Conservation (phyloP, 495 filamentous ascomycete genomes). For the Aspergillus panamensis region DNA sequence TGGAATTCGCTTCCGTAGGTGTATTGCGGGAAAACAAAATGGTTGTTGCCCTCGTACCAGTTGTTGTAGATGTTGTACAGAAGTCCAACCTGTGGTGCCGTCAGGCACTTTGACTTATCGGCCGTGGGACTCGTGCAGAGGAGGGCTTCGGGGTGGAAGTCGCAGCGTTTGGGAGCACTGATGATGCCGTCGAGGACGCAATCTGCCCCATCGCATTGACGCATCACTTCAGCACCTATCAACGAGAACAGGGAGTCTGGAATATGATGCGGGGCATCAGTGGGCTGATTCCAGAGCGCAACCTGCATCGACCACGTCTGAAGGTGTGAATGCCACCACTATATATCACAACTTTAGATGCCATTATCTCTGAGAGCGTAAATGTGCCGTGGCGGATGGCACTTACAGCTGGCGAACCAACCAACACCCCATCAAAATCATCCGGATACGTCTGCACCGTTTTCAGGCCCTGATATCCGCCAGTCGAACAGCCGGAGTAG, state of each 20-base stretch:
- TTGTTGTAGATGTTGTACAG: constrained; percentile 47
- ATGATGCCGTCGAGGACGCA: constrained; percentile 54
- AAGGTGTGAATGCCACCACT: constrained; percentile 9
- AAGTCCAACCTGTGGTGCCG: constrained; percentile 45
- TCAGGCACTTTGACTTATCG: constrained; percentile 42
- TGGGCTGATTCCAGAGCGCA: constrained; percentile 8
- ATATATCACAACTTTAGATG: too few relatives aligned
- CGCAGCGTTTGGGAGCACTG: constrained; percentile 46
- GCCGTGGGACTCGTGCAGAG: constrained; percentile 31
- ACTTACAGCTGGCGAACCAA: constrained; percentile 7
- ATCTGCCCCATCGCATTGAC: constrained; percentile 55
- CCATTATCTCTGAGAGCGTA: too few relatives aligned
- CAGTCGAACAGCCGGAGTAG: constrained; percentile 57
- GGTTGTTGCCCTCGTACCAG: constrained; percentile 28
- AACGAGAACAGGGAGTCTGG: constrained; percentile 12
- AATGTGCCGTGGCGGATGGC: too few relatives aligned
- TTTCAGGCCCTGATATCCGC: constrained; percentile 56
- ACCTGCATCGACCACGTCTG: constrained; percentile 10
- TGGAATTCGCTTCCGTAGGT: constrained; percentile 2
- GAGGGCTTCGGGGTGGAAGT: constrained; percentile 40
- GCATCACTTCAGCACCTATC: constrained; percentile 11
- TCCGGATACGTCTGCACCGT: constrained; percentile 51
- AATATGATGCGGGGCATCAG: constrained; percentile 4
- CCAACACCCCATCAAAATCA: constrained; percentile 24
- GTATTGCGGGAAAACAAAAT: constrained; percentile 21